Percentiles rank a stretch among this genome's conserved stretches.
These are phyloP conservation scores for Phallus indusiatus DNA, from an alignment of 768 basidiomycete species.

Conservation along the genomic window DNA sequence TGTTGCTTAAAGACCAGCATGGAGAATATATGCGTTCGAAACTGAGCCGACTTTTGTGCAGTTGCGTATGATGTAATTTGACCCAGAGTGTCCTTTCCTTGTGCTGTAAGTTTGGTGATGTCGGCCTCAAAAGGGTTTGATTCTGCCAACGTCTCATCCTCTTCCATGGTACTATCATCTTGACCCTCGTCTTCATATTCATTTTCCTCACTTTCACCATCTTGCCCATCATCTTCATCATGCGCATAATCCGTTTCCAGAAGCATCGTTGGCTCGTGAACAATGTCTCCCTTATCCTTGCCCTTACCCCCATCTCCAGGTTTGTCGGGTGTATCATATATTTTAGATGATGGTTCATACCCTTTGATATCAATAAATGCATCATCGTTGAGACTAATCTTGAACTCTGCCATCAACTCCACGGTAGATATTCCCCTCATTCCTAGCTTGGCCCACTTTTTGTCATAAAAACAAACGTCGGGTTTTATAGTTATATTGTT, in stretches of 20 bases:
- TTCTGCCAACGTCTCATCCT: not conserved
- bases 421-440: not conserved
- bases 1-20: conserved; percentile 18
- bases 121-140: not conserved
- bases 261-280: not conserved
- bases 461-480: not conserved
- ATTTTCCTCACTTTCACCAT: not conserved
- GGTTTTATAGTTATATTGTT: not conserved
- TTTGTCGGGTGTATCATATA: no score
- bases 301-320: not conserved
- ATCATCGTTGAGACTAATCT: not conserved
- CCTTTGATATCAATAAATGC: not conserved
- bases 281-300: not conserved
- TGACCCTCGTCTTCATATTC: not conserved
- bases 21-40: conserved; percentile 21
- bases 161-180: not conserved
- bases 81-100: conserved; percentile 8
- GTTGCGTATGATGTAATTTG: conserved; percentile 18
- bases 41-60: conserved; percentile 18
- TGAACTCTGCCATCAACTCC: not conserved
- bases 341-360: not conserved
- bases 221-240: not conserved
- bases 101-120: not conserved
- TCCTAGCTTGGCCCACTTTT: not conserved
- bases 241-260: not conserved